Percentiles rank a stretch among this genome's conserved stretches.
Evolutionary conservation across 805 yeast species (phyloP).

Genomic region (Cephaloascus fragrans): DNA sequence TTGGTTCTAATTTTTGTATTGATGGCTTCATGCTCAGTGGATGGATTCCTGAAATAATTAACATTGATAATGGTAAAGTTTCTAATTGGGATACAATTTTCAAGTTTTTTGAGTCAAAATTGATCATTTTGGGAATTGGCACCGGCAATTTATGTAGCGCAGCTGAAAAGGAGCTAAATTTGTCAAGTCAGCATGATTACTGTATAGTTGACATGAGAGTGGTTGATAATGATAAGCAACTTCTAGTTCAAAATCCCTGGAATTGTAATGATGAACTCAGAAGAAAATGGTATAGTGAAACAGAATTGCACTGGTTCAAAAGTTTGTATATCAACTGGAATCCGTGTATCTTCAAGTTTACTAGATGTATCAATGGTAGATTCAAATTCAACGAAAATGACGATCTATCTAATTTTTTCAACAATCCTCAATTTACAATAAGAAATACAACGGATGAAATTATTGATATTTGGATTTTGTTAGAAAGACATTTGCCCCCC

Average conservation of each 20-base stretch:
- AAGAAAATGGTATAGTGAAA: not conserved
- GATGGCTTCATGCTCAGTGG: constrained; percentile 62
- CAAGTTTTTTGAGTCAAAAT: constrained; percentile 17
- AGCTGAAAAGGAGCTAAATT: constrained; percentile 20
- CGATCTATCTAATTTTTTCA: constrained; percentile 17
- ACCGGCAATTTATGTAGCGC: constrained; percentile 38
- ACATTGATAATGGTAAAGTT: constrained; percentile 16
- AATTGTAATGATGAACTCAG: not conserved
- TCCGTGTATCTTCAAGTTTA: constrained; percentile 11
- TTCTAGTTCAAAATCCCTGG: not conserved
- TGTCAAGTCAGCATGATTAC: constrained; percentile 65
- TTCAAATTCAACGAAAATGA: constrained; percentile 13
- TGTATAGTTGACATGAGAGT: constrained; percentile 33
- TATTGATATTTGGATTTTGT: constrained; percentile 33
- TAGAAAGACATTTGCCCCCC: constrained; percentile 36
- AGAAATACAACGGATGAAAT: constrained; percentile 14
- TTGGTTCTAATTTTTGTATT: constrained; percentile 68
- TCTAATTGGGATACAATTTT: constrained; percentile 22
- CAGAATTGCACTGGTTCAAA: not conserved
- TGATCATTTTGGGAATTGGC: constrained; percentile 54
- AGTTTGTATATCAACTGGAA: constrained; percentile 61
- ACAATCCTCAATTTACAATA: constrained; percentile 35
- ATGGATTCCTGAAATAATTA: constrained; percentile 58
- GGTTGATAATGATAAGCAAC: not conserved
- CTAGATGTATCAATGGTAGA: not conserved